Base-by-base conservation (phyloP, 1,284 basidiomycete species). In the Cutaneotrichosporon cavernicola region DNA sequence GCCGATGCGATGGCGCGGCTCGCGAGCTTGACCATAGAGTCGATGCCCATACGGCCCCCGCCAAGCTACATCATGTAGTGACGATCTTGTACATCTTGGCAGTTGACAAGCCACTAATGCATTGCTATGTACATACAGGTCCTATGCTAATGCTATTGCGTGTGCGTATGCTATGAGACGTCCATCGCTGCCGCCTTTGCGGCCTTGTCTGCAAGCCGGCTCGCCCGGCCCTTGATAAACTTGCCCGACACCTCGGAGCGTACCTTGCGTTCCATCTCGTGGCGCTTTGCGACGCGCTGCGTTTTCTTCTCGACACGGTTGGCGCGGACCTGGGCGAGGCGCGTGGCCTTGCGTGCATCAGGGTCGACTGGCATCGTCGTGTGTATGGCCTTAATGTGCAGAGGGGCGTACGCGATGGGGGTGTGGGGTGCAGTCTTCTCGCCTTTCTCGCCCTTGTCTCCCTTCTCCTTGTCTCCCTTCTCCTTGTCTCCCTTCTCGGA, bases 331-430 rank as follows among this genome's bases (percentile, higher is more conserved):
- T 85, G 87, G 64, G 83, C 81, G 49, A 83, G 75, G 62, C 91
- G 84, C 63, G 82, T 76, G 62, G 86, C 84, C 76, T 90, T 94
- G 47, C 87, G 86, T 30, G 82, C 84, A 70, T 85, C 88, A 83
- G 90, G 88, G 73, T 95, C 90, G 70, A 85, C 87, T 0, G 92
- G 92, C 2, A 86, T 85, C 26, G 87, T 88, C 0, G 92, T 95
- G 26, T 85, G 85, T n/a, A 94, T 79, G 65, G 92, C 91, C 75
- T 95, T 96, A 74, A 94, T 84, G 72, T 91, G 89, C 0, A 92
- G 90, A 5, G 89, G 87, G 47, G 90, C 82, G 64, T 79, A 80
- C 52, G 74, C 68, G 3, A 76, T 64, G 2, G 73, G 66, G 0
- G 68, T 32, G 10, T 66, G 69, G 30, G 61, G 38, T 38, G 43